Evolutionary conservation across 306 rosid genomes (phyloP).

Genomic region (Myrica gale): DNA sequence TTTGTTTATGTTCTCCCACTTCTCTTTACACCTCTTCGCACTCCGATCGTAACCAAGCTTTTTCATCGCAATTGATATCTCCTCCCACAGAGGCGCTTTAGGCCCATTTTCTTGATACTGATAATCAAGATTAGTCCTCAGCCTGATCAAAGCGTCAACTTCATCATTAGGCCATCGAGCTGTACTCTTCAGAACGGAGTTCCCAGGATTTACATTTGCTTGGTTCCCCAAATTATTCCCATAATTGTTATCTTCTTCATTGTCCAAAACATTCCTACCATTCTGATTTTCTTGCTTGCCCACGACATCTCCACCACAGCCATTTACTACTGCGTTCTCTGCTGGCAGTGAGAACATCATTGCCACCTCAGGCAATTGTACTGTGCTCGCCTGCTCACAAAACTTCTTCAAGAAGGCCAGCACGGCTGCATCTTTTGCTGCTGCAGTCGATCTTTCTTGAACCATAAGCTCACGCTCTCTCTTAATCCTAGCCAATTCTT

Average conservation of each 20-base stretch:
- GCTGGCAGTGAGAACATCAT: constrained; percentile 10
- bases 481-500: constrained; percentile 58
- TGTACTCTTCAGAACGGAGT: constrained; percentile 39
- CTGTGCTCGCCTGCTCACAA: constrained; percentile 39
- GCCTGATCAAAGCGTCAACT: constrained; percentile 68
- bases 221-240: constrained; percentile 29
- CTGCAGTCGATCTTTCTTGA: constrained; percentile 69
- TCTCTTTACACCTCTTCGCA: constrained; percentile 88
- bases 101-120: constrained; percentile 53
- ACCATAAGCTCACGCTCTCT: constrained; percentile 58
- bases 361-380: constrained; percentile 31
- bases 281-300: constrained; percentile 36
- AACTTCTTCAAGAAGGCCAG: constrained; percentile 57
- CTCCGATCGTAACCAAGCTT: constrained; percentile 58
- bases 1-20: constrained; percentile 96
- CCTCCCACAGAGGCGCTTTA: constrained; percentile 81
- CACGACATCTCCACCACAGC: constrained; percentile 22
- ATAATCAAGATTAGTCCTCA: constrained; percentile 55
- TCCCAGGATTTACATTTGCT: constrained; percentile 36
- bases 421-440: constrained; percentile 74
- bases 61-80: constrained; percentile 61
- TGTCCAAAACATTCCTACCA: constrained; percentile 21
- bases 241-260: constrained; percentile 27
- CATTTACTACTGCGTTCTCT: constrained; percentile 33
- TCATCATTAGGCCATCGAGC: constrained; percentile 84